These are phyloP conservation scores for Hibiscus mutabilis DNA, from an alignment of 345 rosid genomes.

Conservation along the genomic window DNA sequence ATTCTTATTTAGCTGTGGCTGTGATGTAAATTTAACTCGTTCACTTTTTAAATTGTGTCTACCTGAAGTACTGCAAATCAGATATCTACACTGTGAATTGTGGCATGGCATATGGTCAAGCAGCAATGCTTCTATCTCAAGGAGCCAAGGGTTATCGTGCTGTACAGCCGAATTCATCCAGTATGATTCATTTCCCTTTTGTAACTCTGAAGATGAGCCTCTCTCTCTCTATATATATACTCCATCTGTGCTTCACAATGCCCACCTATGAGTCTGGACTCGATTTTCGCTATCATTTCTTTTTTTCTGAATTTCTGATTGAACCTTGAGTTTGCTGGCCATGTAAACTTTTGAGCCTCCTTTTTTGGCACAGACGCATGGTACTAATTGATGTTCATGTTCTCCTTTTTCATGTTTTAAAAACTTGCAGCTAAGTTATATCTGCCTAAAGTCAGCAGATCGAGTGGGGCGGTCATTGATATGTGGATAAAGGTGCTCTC, in stretches of 20 bases:
- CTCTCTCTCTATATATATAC: too few relatives aligned
- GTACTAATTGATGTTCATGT: neutral
- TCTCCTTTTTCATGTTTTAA: slow-evolving; percentile 1
- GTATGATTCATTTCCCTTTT: slow-evolving; percentile 36
- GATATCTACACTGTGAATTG: slow-evolving; percentile 68
- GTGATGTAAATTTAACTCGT: slow-evolving; percentile 8
- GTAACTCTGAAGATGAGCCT: neutral
- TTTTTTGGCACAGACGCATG: neutral
- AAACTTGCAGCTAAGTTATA: slow-evolving; percentile 61
- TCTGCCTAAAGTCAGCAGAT: slow-evolving; percentile 63
- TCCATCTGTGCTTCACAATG: neutral
- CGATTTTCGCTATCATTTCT: neutral
- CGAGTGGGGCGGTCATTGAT: slow-evolving; percentile 77
- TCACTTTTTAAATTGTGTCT: slow-evolving; percentile 17
- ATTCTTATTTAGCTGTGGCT: neutral
- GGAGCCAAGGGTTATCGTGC: slow-evolving; percentile 80
- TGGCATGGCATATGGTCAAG: slow-evolving; percentile 92
- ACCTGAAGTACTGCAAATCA: slow-evolving; percentile 55
- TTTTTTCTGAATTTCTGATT: neutral
- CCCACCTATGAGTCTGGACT: neutral
- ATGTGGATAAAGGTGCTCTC: slow-evolving; percentile 76
- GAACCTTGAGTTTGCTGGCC: neutral
- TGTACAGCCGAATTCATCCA: slow-evolving; percentile 60
- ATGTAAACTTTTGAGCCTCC: neutral
- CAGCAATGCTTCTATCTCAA: slow-evolving; percentile 82